phyloP scores from a whole-genome alignment of 2,329 filamentous ascomycete species.

The Aspergillus pseudonomiae region DNA sequence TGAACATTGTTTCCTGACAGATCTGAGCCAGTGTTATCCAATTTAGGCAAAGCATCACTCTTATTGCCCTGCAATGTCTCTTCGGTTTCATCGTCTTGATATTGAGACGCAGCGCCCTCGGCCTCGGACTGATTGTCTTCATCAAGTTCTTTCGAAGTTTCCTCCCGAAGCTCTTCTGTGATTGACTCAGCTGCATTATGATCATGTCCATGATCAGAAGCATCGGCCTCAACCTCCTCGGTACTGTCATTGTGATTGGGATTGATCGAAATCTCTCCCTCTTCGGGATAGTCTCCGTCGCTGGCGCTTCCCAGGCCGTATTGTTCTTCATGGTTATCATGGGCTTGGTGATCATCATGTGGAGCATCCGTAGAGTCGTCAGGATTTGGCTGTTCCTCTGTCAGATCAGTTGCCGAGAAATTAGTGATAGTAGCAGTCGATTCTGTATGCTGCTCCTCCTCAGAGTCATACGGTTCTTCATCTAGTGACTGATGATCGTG shows the following conservation, averaged over 20 bases:
- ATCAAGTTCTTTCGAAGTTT: slow-evolving; percentile 15
- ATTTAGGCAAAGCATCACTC: slow-evolving; percentile 16
- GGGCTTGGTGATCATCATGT: slow-evolving; percentile 14
- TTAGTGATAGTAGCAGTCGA: slow-evolving; percentile 32
- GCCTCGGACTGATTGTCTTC: slow-evolving; percentile 16
- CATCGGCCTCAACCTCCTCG: slow-evolving; percentile 18
- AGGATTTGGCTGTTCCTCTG: slow-evolving; percentile 21
- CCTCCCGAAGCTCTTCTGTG: slow-evolving; percentile 15
- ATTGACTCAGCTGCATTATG: slow-evolving; percentile 14
- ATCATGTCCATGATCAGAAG: slow-evolving; percentile 14
- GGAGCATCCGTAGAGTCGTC: slow-evolving; percentile 15
- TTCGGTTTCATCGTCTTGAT: slow-evolving; percentile 16
- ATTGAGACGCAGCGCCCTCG: slow-evolving; percentile 13
- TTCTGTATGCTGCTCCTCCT: slow-evolving; percentile 36
- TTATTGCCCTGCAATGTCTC: slow-evolving; percentile 16
- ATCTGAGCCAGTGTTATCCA: slow-evolving; percentile 18
- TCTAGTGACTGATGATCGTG: slow-evolving; percentile 9
- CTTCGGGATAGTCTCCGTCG: slow-evolving; percentile 22
- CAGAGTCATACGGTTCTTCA: slow-evolving; percentile 30
- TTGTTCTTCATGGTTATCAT: slow-evolving; percentile 37
- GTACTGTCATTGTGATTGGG: slow-evolving; percentile 7
- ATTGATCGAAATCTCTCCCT: slow-evolving; percentile 17
- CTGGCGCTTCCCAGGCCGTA: slow-evolving; percentile 27
- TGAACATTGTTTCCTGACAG: slow-evolving; percentile 17
- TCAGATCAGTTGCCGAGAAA: slow-evolving; percentile 17